These are phyloP conservation scores for Priceomyces haplophilus DNA, from an alignment of 805 yeast genomes.

Conservation along the genomic window DNA sequence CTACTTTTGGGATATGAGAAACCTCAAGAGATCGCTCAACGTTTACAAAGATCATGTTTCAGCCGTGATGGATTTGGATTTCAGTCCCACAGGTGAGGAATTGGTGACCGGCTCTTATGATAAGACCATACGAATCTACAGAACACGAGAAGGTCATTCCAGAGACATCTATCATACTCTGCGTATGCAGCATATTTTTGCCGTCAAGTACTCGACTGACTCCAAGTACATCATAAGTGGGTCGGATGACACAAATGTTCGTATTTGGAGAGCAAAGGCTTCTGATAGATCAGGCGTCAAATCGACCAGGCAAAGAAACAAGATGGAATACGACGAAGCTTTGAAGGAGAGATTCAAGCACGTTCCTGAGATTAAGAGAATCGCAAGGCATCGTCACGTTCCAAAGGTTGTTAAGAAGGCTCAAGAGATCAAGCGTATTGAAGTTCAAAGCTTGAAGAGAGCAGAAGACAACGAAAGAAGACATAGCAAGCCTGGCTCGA, in stretches of 20 bases:
- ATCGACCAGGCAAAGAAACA: slow-evolving; percentile 73
- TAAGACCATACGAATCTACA: slow-evolving; percentile 81
- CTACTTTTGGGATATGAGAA: slow-evolving; percentile 95
- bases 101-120: slow-evolving; percentile 94
- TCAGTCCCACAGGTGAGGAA: slow-evolving; percentile 96
- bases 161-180: slow-evolving; percentile 95
- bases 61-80: slow-evolving; percentile 92
- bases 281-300: slow-evolving; percentile 80
- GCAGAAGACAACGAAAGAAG: slow-evolving; percentile 81
- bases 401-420: slow-evolving; percentile 89
- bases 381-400: slow-evolving; percentile 86
- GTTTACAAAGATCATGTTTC: slow-evolving; percentile 94
- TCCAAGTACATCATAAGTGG: slow-evolving; percentile 84
- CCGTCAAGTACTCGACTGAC: slow-evolving; percentile 84
- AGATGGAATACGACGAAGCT: slow-evolving; percentile 86
- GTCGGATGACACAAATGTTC: slow-evolving; percentile 92
- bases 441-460: slow-evolving; percentile 68
- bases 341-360: slow-evolving; percentile 87
- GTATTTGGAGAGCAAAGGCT: slow-evolving; percentile 90
- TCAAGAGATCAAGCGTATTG: slow-evolving; percentile 75
- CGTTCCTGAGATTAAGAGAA: slow-evolving; percentile 95
- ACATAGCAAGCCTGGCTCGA: slow-evolving; percentile 63
- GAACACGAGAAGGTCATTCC: slow-evolving; percentile 79
- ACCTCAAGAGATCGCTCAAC: slow-evolving; percentile 73
- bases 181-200: slow-evolving; percentile 94